These are phyloP conservation scores for Solanum hybrid DNA, from an alignment of 305 asterid genomes.

Conservation along the genomic window DNA sequence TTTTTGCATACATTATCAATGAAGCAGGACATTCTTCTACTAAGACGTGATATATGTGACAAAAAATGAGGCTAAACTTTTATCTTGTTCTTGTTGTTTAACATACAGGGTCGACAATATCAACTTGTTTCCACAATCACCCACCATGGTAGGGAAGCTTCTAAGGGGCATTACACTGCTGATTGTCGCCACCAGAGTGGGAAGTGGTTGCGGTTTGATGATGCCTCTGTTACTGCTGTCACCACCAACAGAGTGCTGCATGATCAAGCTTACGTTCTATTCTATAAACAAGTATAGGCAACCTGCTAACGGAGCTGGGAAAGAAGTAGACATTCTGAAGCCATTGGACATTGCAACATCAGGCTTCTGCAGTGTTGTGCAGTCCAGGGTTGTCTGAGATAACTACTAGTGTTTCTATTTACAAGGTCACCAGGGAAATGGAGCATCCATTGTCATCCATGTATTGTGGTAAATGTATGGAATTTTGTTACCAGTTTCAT, in stretches of 20 bases:
- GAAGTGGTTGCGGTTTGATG: slow-evolving; percentile 83
- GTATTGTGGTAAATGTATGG: neutral
- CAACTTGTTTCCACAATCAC: slow-evolving; percentile 78
- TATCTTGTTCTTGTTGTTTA: neutral
- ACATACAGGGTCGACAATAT: slow-evolving; percentile 64
- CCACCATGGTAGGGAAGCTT: slow-evolving; percentile 87
- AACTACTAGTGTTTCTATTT: neutral
- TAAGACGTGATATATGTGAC: neutral
- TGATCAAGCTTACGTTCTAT: slow-evolving; percentile 78
- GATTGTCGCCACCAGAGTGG: slow-evolving; percentile 48
- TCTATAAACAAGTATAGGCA: slow-evolving; percentile 56
- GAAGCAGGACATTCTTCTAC: neutral
- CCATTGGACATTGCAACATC: neutral
- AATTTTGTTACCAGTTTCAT: neutral
- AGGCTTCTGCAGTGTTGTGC: neutral
- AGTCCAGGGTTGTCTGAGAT: neutral
- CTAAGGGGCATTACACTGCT: slow-evolving; percentile 89
- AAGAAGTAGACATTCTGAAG: neutral
- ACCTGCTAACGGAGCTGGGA: neutral
- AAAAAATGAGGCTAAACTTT: neutral
- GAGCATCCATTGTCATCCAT: neutral
- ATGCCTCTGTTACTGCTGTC: slow-evolving; percentile 51
- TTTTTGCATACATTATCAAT: neutral
- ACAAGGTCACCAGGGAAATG: neutral
- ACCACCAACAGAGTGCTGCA: slow-evolving; percentile 51